Evolutionary conservation across 2,329 filamentous ascomycete species (phyloP).

Genomic region (Penicillium sp.): DNA sequence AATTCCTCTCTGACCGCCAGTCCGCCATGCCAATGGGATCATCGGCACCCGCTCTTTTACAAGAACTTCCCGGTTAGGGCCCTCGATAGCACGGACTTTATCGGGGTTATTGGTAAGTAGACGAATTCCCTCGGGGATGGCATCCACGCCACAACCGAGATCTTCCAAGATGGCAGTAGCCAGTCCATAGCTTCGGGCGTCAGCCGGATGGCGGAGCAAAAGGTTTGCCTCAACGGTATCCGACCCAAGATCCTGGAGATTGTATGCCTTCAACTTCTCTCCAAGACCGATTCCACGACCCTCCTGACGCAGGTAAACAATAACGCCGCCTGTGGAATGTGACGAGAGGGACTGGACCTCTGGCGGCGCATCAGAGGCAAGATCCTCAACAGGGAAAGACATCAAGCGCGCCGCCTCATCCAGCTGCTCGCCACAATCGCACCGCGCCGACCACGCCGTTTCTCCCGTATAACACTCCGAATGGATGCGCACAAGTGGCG

Average conservation of each 20-base stretch:
- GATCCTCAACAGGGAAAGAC: conserved; percentile 52
- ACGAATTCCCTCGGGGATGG: conserved; percentile 54
- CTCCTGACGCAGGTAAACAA: conserved; percentile 92
- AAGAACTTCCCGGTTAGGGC: conserved; percentile 74
- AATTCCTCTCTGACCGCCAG: conserved; percentile 67
- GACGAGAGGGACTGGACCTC: conserved; percentile 31
- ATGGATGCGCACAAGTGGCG: conserved; percentile 85
- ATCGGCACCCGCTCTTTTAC: conserved; percentile 88
- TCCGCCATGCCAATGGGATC: conserved; percentile 88
- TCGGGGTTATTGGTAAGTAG: conserved; percentile 95
- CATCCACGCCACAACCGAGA: conserved; percentile 60
- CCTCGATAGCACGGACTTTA: conserved; percentile 89
- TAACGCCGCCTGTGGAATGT: conserved; percentile 67
- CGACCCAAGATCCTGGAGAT: conserved; percentile 90
- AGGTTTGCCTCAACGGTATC: conserved; percentile 96
- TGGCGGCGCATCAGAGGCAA: conserved; percentile 23
- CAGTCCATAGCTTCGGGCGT: conserved; percentile 89
- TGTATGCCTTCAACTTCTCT: conserved; percentile 96
- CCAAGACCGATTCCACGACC: conserved; percentile 88
- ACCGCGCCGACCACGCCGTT: conserved; percentile 94
- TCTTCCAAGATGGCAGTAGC: conserved; percentile 90
- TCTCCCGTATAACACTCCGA: conserved; percentile 98
- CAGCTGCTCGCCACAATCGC: conserved; percentile 94
- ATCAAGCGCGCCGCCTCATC: conserved; percentile 93
- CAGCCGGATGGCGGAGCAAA: conserved; percentile 79